Evolutionary conservation across 164 flowering plant species (phyloP), one percentile per base, ranked within the genome.

Genomic region (Dillenia suffruticosa): DNA sequence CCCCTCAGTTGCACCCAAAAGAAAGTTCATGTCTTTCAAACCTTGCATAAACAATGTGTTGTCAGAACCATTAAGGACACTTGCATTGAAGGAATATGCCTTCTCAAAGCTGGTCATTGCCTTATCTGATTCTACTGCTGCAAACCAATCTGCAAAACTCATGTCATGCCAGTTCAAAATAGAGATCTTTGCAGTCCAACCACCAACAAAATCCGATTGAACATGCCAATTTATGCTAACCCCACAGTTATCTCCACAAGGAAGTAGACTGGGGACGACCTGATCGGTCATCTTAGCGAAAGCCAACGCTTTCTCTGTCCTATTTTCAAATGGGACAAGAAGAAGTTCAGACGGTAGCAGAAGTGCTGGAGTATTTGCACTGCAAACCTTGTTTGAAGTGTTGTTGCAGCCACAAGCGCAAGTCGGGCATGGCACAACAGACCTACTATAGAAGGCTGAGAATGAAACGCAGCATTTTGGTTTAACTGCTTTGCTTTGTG

Each of bases 151-250:
- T n/a, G 71, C 77, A 66, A 83, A 85, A 44, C 58, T 19, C 2
- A 48, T 66, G 2, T 82, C 88, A 10, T 67, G 92, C 94, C 97
- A 90, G 56, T 88, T 90, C 72, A 86, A 90, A 24, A 86, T 58
- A 2, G 92, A 83, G 61, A 88, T 57, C 67, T 85, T 77, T 10
- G 83, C 88, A 19, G 72, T 72, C 85, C 85, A 84, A 48, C 89
- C 89, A 1, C 58, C 26, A 0, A 53, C 52, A 61, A 72, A 84
- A 56, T 84, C 89, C 1, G 83, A 63, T 22, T 24, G 49, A n/a
- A 81, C 40, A 57, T 82, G 86, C 89, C 89, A 84, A 61, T 82
- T 84, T 57, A 84, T 69, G 72, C 83, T 82, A 9, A 84, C 82
- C 5, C 86, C 86, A 66, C 89, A 82, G 54, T 82, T 80, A 62